Evolutionary conservation across 768 basidiomycete species (phyloP), one percentile per base, ranked within the genome.

Genomic region (Scleroderma bovista): DNA sequence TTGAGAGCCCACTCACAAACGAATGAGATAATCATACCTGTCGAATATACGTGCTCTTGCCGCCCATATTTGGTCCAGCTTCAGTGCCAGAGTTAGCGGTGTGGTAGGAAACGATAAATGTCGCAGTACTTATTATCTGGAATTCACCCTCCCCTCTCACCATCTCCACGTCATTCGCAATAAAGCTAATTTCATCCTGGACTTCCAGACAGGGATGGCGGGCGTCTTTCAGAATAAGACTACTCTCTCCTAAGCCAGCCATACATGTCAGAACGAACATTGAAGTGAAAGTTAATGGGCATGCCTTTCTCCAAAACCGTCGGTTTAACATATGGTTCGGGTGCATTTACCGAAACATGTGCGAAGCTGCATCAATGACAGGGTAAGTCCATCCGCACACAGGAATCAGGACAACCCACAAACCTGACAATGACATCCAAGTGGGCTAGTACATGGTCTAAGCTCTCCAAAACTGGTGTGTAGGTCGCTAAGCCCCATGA

Each of bases 41-140:
- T 41, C 93, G 87, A 58, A 98, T 95, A 60, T 94, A 97, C 0
- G 95, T 97, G 43, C 89, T 93, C 69, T 99, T 99, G 52, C 96
- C 96, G 46, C 96, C 96, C 89, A 97, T 97, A 68, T 99, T 99
- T 0, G 96, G 96, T 6, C 96, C 96, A 19, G 95, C 88, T 90
- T 50, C 5, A 44, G 17, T 39, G 43, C 44, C 38, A 47, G 12
- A 44, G 29, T 60, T 7, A 53, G 44, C 1, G 31, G 20, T 1
- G 10, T 17, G 10, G 17, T 37, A 34, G 13, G 34, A 9, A n/a
- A 2, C 19, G 9, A 11, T n/a, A 39, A 11, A 13, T 3, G 17
- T 11, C 33, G 19, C 55, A 82, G 52, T 58, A 88, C 88, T 97
- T 57, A 98, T 94, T 48, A 98, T 94, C 53, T 91, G 86, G 69